phyloP scores from a whole-genome alignment of 495 filamentous ascomycete genomes.

The Penicillium maclennaniae region DNA sequence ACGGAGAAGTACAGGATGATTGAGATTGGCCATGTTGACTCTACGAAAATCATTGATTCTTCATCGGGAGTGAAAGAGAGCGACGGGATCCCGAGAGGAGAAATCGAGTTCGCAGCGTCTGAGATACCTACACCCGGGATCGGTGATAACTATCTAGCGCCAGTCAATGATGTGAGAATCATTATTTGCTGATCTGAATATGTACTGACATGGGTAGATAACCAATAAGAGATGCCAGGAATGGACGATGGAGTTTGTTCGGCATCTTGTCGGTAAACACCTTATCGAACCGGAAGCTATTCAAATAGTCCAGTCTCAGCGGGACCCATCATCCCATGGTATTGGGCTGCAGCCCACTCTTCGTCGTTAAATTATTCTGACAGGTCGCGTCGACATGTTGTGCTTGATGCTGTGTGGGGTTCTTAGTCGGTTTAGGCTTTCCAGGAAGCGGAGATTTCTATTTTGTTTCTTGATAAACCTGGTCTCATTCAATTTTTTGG shows the following conservation, averaged over 20 bases:
- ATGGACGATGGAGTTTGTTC: conserved; percentile 37
- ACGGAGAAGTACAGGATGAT: conserved; percentile 10
- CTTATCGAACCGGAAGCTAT: conserved; percentile 25
- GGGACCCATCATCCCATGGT: conserved; percentile 32
- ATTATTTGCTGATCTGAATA: background rate
- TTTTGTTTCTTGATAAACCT: no score
- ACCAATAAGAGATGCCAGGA: conserved; percentile 35
- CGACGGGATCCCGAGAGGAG: conserved; percentile 21
- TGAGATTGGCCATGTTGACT: conserved; percentile 23
- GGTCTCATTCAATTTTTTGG: no score
- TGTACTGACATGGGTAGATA: conserved; percentile 11
- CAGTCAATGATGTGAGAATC: conserved; percentile 31
- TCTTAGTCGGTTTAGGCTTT: background rate
- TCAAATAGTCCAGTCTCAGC: conserved; percentile 29
- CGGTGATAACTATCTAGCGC: conserved; percentile 34
- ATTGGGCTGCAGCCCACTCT: conserved; percentile 19
- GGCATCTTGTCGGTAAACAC: conserved; percentile 21
- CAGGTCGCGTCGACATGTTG: background rate
- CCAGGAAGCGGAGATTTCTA: no score
- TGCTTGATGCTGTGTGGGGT: background rate
- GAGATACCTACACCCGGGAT: conserved; percentile 28
- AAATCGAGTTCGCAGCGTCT: conserved; percentile 29
- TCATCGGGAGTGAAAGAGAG: background rate
- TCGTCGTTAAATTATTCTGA: background rate
- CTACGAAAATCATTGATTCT: conserved; percentile 22